phyloP scores from a whole-genome alignment of 306 rosid species.

The Hippophae gyantsensis region DNA sequence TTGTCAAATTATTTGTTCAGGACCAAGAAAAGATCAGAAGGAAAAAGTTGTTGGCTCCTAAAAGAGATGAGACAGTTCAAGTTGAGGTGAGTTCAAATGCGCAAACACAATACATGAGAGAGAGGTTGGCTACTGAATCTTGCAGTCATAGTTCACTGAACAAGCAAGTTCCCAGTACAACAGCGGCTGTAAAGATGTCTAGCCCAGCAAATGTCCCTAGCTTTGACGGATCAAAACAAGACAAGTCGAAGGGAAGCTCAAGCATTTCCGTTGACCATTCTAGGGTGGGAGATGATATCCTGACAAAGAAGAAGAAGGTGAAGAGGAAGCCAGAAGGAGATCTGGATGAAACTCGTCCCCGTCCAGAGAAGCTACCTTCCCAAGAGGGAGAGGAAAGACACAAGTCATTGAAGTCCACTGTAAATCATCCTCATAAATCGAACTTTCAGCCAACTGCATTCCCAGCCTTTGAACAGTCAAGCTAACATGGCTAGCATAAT shows the following conservation, averaged over 20 bases:
- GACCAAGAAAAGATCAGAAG: slow-evolving; percentile 72
- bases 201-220: slow-evolving; percentile 41
- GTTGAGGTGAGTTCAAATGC: slow-evolving; percentile 35
- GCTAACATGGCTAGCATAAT: slow-evolving; percentile 45
- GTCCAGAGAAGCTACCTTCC: slow-evolving; percentile 44
- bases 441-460: slow-evolving; percentile 47
- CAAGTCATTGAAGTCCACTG: slow-evolving; percentile 49
- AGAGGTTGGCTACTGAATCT: slow-evolving; percentile 48
- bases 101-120: slow-evolving; percentile 47
- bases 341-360: slow-evolving; percentile 42
- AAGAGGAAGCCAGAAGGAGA: slow-evolving; percentile 75
- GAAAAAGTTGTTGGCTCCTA: slow-evolving; percentile 56
- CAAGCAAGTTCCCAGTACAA: slow-evolving; percentile 37
- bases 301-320: slow-evolving; percentile 52
- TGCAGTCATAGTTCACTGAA: slow-evolving; percentile 36
- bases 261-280: slow-evolving; percentile 48
- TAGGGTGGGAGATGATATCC: slow-evolving; percentile 44
- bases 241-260: slow-evolving; percentile 56
- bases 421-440: slow-evolving; percentile 43
- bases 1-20: slow-evolving; percentile 21
- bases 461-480: slow-evolving; percentile 72
- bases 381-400: slow-evolving; percentile 68
- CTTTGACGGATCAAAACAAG: slow-evolving; percentile 43
- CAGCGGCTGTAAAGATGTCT: slow-evolving; percentile 37
- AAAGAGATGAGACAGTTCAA: slow-evolving; percentile 49